Evolutionary conservation across 352 stramenopile species (phyloP).

Genomic region (Pythium rishiriense): DNA sequence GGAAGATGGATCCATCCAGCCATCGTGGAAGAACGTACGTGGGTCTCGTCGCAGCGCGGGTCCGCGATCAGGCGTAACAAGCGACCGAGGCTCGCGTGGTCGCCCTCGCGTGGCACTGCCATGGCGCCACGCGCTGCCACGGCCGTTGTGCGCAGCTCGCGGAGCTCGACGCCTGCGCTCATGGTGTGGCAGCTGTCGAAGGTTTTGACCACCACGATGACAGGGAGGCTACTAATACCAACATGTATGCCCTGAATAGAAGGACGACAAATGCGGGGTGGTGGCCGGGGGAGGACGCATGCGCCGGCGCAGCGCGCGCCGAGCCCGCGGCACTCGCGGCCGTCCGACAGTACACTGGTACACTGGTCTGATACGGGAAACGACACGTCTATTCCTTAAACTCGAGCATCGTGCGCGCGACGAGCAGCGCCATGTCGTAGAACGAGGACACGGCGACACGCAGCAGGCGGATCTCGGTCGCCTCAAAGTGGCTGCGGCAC

Average conservation of each 20-base stretch:
- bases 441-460: constrained; percentile 85
- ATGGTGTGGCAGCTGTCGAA: background rate
- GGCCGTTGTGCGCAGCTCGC: constrained; percentile 18
- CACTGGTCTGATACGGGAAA: too few species aligned
- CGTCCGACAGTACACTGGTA: too few species aligned
- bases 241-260: background rate
- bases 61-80: constrained; percentile 27
- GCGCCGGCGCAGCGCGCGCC: too few species aligned
- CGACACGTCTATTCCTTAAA: constrained; percentile 72
- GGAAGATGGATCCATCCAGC: background rate
- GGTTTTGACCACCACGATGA: too few species aligned
- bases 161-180: background rate
- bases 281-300: too few species aligned
- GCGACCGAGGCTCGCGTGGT: constrained; percentile 28
- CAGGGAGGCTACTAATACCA: constrained; percentile 8
- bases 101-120: background rate
- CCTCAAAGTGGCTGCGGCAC: constrained; percentile 65
- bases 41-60: constrained; percentile 19
- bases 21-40: constrained; percentile 4
- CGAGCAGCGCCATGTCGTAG: constrained; percentile 84
- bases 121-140: background rate
- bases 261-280: background rate
- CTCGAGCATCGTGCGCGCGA: constrained; percentile 75
- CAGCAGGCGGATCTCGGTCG: constrained; percentile 81
- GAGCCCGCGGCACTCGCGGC: too few species aligned